Evolutionary conservation across 495 filamentous ascomycete species (phyloP).

Genomic region (Lepraria neglecta): DNA sequence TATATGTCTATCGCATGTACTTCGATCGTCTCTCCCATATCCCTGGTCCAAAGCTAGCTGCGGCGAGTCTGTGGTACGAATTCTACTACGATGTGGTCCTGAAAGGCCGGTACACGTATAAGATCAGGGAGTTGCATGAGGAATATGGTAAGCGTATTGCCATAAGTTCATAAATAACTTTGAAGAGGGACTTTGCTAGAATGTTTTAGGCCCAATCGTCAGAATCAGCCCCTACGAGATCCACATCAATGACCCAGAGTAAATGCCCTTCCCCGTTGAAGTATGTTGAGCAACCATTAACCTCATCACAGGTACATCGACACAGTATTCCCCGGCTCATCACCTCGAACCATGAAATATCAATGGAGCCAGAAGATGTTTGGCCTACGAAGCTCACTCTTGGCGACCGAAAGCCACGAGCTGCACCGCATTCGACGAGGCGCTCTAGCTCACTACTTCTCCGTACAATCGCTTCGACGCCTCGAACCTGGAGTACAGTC

Average conservation of each 20-base stretch:
- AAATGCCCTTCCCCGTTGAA: constrained; percentile 12
- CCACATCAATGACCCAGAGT: constrained; percentile 38
- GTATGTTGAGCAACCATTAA: background rate
- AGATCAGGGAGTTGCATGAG: constrained; percentile 42
- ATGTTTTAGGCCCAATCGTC: constrained; percentile 36
- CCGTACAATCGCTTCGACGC: constrained; percentile 37
- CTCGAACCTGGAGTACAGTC: constrained; percentile 44
- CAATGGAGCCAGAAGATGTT: constrained; percentile 30
- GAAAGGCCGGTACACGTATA: constrained; percentile 36
- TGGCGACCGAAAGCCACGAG: constrained; percentile 43
- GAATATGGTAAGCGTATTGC: constrained; percentile 38
- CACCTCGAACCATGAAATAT: constrained; percentile 30
- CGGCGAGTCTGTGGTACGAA: constrained; percentile 45
- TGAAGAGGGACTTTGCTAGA: background rate
- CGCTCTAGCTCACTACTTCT: constrained; percentile 46
- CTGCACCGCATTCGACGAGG: constrained; percentile 42
- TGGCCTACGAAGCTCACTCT: constrained; percentile 30
- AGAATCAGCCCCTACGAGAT: constrained; percentile 39
- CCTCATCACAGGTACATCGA: constrained; percentile 4
- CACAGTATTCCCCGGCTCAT: constrained; percentile 26
- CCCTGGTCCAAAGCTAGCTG: constrained; percentile 49
- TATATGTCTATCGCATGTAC: background rate
- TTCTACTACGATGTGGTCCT: constrained; percentile 43
- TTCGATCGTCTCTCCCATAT: constrained; percentile 17
- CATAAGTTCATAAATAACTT: background rate